Evolutionary conservation across 768 basidiomycete species (phyloP), one percentile per base, ranked within the genome.

Genomic region (Auriculariales sp.): DNA sequence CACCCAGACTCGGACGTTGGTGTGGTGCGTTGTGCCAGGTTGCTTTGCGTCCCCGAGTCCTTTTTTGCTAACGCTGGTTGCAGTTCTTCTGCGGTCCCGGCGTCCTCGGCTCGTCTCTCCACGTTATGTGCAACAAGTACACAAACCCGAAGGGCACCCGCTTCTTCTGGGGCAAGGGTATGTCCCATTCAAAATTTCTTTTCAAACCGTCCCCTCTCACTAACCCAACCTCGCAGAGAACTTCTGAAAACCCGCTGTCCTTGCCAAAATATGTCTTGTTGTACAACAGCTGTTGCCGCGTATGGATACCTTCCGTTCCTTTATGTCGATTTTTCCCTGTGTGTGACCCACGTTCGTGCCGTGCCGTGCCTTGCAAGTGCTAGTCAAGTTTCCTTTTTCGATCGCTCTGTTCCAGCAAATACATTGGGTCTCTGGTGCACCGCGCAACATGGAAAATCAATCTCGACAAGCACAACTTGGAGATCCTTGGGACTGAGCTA

Each of bases 1-100:
- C 93, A 95, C 57, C 78, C 83, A 0, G 82, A 87, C 55, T 85
- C 92, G 1, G 91, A 93, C 59, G 79, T 88, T 49, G 92, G 91
- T 47, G 90, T 94, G 62, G 82, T 85, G 61, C 51, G 75, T 71
- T 29, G 28, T 15, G 15, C 31, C 44, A 1, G 15, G 11, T 10
- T 35, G 28, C 29, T 57, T 57, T 30, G 5, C 28, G 46, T 51
- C 11, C 30, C 12, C 30, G 17, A 10, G 2, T 15, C 15, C 15
- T 32, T 7, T 15, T 32, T 7, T 28, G 22, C n/a, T 11, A 15
- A 44, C 25, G 24, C 19, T 12, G 46, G 36, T 52, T 49, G 15
- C 49, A 72, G 66, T 87, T 90, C 71, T 94, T 89, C 74, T 94
- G 91, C 58, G 91, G 91, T 12, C 89, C 90, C 2, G 54, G 79